Base-by-base conservation (phyloP, 1,139 yeast species). In the Lodderomyces jiufengensis region DNA sequence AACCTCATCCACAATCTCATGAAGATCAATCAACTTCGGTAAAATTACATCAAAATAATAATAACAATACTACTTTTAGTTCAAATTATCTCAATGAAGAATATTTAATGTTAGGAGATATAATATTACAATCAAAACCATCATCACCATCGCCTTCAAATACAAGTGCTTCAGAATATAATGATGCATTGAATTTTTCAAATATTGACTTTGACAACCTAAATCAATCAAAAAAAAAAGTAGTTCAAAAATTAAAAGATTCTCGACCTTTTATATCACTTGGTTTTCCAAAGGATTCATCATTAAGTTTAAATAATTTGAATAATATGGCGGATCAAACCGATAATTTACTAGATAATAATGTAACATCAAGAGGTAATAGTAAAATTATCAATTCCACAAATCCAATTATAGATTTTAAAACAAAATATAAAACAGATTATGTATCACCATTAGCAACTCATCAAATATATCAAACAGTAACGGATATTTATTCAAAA, bases 401-500 rank as follows among this genome's bases (percentile, higher is more conserved):
- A 3, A 41, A 41, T 23, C 44, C 40, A 10, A 41, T 41, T 11
- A 34, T 41, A 11, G 36, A 39, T 18, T 40, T 38, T 23, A 28
- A 23, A 6, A 34, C 43, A 9, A 34, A 30, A 11, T 33, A 36
- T 12, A 29, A 37, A 7, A 38, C 37, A 2, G 55, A 50, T 20
- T 76, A 76, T 49, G 65, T 74, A 3, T 65, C 82, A 4, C 86
- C 86, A 3, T 57, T 78, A 38, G 66, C 73, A 9, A 65, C 80
- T 37, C 74, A 83, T 43, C 80, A 79, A 48, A 57, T 78, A 24
- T 76, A 80, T 43, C 80, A 77, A 49, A 68, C 75, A 1, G 84
- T 84, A 0, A 77, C 76, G 44, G 88, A 81, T 49, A 76, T 82
- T 31, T 81, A 79, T 50, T 63, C 78, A 25, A 71, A 70, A 43